Percentiles rank a stretch among this genome's conserved stretches.
phyloP scores from a whole-genome alignment of 1,284 basidiomycete species.

The Takashimella koratensis region DNA sequence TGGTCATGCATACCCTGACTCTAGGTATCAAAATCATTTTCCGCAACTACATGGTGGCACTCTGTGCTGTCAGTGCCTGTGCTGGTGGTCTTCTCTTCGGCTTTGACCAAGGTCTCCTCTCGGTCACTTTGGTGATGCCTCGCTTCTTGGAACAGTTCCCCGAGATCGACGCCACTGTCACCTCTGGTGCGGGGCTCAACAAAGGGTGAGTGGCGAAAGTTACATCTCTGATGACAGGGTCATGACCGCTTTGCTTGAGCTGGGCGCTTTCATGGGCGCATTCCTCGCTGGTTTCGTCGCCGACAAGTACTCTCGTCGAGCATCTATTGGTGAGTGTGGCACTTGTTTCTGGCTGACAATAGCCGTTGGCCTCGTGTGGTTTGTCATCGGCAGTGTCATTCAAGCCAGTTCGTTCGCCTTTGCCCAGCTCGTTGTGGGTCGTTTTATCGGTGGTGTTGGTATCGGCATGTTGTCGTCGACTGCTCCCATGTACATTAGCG shows the following conservation, averaged over 20 bases:
- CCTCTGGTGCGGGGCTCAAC: slow-evolving; percentile 19
- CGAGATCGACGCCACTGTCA: slow-evolving; percentile 17
- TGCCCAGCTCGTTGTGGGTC: slow-evolving; percentile 27
- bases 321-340: too few relatives aligned
- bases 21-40: slow-evolving; percentile 19
- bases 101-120: slow-evolving; percentile 37
- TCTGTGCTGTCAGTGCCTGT: slow-evolving; percentile 15
- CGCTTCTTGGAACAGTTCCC: slow-evolving; percentile 35
- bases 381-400: too few relatives aligned
- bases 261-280: slow-evolving; percentile 40
- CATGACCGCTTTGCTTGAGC: slow-evolving; percentile 37
- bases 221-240: slow-evolving; percentile 5
- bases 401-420: slow-evolving; percentile 27
- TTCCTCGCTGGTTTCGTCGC: slow-evolving; percentile 26
- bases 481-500: slow-evolving; percentile 47
- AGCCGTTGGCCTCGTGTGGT: slow-evolving; percentile 24
- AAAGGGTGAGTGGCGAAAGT: slow-evolving; percentile 11
- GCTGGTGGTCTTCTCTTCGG: slow-evolving; percentile 25
- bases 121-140: slow-evolving; percentile 31
- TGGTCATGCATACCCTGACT: slow-evolving; percentile 2
- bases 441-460: slow-evolving; percentile 23
- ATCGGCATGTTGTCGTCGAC: slow-evolving; percentile 40
- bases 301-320: slow-evolving; percentile 27
- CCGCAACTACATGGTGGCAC: slow-evolving; percentile 12
- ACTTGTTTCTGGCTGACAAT: too few relatives aligned